phyloP scores from a whole-genome alignment of 805 yeast species.

The Ogataea nonfermentans region DNA sequence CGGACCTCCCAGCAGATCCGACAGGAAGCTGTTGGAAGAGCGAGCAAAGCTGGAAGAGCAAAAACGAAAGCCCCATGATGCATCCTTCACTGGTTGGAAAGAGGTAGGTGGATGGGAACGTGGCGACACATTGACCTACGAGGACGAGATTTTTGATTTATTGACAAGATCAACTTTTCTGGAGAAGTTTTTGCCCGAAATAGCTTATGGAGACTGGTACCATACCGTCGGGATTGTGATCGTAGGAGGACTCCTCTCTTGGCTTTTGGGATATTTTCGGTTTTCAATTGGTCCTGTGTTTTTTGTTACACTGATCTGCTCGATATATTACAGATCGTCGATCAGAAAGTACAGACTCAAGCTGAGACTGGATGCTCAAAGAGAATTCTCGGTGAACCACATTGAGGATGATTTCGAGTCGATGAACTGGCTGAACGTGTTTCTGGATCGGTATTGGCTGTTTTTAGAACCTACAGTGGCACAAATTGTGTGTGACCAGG shows the following conservation, averaged over 20 bases:
- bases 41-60: slow-evolving; percentile 18
- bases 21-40: slow-evolving; percentile 18
- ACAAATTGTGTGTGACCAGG: slow-evolving; percentile 81
- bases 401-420: slow-evolving; percentile 90
- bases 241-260: slow-evolving; percentile 67
- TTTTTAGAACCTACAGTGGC: slow-evolving; percentile 86
- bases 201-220: slow-evolving; percentile 92
- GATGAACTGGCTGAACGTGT: slow-evolving; percentile 92
- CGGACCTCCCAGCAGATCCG: slow-evolving; percentile 30
- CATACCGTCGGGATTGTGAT: slow-evolving; percentile 77
- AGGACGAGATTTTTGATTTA: slow-evolving; percentile 73
- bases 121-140: slow-evolving; percentile 58
- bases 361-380: slow-evolving; percentile 77
- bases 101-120: slow-evolving; percentile 88
- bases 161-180: slow-evolving; percentile 67
- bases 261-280: slow-evolving; percentile 73
- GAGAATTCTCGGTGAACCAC: slow-evolving; percentile 76
- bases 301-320: slow-evolving; percentile 58
- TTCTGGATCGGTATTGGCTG: slow-evolving; percentile 89
- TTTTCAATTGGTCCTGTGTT: slow-evolving; percentile 82
- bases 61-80: slow-evolving; percentile 51
- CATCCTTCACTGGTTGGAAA: slow-evolving; percentile 88
- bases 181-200: slow-evolving; percentile 73
- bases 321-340: slow-evolving; percentile 78
- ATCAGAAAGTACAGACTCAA: slow-evolving; percentile 73